Conservation (phyloP, 495 filamentous ascomycete genomes). For the Aspergillus incahuasiensis region DNA sequence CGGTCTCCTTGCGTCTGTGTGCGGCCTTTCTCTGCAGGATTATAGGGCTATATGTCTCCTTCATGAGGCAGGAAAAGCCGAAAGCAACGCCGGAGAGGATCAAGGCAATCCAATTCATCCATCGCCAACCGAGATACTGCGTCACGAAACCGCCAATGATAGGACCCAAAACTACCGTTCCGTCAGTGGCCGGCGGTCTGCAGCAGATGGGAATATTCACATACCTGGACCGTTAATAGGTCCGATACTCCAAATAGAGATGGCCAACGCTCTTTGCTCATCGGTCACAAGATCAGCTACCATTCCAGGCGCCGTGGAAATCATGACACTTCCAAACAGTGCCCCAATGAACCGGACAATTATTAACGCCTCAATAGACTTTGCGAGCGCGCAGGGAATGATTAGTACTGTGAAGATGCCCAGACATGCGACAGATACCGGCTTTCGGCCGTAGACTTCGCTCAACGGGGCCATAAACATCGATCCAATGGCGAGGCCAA, state of each 20-base stretch:
- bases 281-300: conserved; percentile 77
- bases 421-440: conserved; percentile 62
- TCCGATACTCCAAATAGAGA: conserved; percentile 71
- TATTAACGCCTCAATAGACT: conserved; percentile 58
- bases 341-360: conserved; percentile 71
- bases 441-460: conserved; percentile 70
- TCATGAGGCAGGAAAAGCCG: conserved; percentile 44
- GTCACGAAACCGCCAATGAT: conserved; percentile 71
- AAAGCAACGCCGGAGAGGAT: conserved; percentile 59
- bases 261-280: conserved; percentile 64
- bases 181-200: not conserved
- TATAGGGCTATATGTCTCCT: conserved; percentile 75
- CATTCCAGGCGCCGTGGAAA: conserved; percentile 77
- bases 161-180: conserved; percentile 38
- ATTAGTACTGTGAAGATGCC: conserved; percentile 59
- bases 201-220: not conserved
- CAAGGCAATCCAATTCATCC: conserved; percentile 80
- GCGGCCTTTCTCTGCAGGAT: conserved; percentile 67
- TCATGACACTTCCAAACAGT: conserved; percentile 69
- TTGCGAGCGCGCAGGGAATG: conserved; percentile 66
- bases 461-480: conserved; percentile 69
- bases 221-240: conserved; percentile 73
- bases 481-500: conserved; percentile 63
- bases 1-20: conserved; percentile 64
- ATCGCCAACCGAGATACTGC: conserved; percentile 74